These are phyloP conservation scores for Biscutella laevigata DNA, from an alignment of 441 rosid genomes.

Conservation along the genomic window DNA sequence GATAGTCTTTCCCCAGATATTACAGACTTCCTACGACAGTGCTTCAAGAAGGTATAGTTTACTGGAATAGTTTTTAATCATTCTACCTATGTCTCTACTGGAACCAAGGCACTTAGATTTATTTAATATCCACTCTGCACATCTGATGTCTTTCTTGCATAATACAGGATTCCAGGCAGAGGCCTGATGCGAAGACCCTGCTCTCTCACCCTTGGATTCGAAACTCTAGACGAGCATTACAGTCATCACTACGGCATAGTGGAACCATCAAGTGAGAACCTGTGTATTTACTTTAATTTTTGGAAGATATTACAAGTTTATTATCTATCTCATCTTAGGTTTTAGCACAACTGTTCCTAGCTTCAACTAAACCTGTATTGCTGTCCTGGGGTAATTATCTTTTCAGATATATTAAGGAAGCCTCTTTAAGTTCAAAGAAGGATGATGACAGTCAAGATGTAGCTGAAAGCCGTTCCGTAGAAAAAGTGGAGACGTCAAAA, in stretches of 20 bases:
- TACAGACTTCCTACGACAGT: slow-evolving; percentile 84
- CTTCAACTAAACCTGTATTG: slow-evolving; percentile 9
- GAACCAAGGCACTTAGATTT: slow-evolving; percentile 5
- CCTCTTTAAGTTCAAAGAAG: slow-evolving; percentile 38
- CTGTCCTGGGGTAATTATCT: slow-evolving; percentile 14
- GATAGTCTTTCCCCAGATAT: slow-evolving; percentile 90
- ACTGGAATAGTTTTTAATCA: slow-evolving; percentile 1
- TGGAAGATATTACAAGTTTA: neutral
- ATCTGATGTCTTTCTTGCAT: slow-evolving; percentile 20
- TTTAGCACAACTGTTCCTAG: neutral
- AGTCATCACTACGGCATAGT: slow-evolving; percentile 74
- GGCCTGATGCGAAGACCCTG: slow-evolving; percentile 96
- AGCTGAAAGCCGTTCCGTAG: slow-evolving; percentile 39
- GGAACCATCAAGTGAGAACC: slow-evolving; percentile 54
- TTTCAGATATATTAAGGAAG: slow-evolving; percentile 55
- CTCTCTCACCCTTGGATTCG: slow-evolving; percentile 99
- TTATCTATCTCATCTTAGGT: neutral
- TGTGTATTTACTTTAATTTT: neutral
- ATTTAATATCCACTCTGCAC: neutral
- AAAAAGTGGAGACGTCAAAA: slow-evolving; percentile 41
- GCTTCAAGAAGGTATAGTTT: slow-evolving; percentile 83
- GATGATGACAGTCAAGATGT: slow-evolving; percentile 39
- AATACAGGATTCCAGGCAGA: slow-evolving; percentile 87
- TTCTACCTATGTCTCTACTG: neutral
- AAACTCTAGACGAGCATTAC: slow-evolving; percentile 78